Conservation (phyloP, 345 rosid species). For the Pseudoturritis turrita region DNA sequence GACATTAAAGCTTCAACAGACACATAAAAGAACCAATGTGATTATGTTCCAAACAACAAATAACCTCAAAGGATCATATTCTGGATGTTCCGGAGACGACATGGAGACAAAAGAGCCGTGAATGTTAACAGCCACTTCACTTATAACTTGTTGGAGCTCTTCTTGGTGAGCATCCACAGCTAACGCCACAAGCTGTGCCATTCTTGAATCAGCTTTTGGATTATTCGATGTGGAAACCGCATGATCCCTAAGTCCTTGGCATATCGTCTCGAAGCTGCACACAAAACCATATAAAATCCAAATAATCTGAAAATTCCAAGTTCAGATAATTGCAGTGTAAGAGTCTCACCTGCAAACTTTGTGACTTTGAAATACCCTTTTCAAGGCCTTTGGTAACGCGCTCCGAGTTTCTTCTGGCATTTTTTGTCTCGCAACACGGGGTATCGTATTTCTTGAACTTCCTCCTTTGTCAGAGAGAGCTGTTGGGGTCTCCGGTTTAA, state of each 20-base stretch:
- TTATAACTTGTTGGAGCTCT: constrained; percentile 53
- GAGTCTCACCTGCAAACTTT: constrained; percentile 81
- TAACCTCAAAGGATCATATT: constrained; percentile 63
- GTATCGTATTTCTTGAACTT: constrained; percentile 19
- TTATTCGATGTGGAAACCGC: constrained; percentile 55
- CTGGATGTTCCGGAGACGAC: constrained; percentile 60
- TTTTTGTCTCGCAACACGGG: constrained; percentile 27
- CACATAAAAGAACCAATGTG: background rate
- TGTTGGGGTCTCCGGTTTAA: constrained; percentile 35
- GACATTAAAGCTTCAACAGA: background rate
- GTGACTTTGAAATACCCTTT: constrained; percentile 61
- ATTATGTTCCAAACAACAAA: background rate
- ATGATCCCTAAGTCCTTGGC: constrained; percentile 59
- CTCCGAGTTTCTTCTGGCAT: constrained; percentile 61
- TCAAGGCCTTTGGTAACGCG: constrained; percentile 65
- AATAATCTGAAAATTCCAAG: background rate
- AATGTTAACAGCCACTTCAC: constrained; percentile 48
- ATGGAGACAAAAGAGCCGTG: constrained; percentile 48
- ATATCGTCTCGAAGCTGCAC: constrained; percentile 57
- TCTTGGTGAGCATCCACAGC: constrained; percentile 58
- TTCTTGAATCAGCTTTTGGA: constrained; percentile 68
- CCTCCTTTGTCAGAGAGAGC: constrained; percentile 37
- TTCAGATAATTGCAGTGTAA: background rate
- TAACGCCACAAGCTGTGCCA: constrained; percentile 46
- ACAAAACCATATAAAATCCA: constrained; percentile 11